Evolutionary conservation across 257 asterid species (phyloP).

Genomic region (Avicennia marina): DNA sequence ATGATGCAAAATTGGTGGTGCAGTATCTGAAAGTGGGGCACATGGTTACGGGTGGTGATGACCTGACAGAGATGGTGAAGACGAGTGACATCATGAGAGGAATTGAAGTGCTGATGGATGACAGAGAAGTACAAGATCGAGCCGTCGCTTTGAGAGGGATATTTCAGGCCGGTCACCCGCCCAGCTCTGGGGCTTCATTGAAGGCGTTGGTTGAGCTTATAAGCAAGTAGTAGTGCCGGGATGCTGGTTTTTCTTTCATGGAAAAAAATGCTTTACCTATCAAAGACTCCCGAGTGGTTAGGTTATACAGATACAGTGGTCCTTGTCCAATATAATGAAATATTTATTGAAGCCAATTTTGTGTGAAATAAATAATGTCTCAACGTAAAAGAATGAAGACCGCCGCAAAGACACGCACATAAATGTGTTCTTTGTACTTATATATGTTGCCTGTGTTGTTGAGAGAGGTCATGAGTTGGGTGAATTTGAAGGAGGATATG

Average conservation of each 20-base stretch:
- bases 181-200: slow-evolving; percentile 48
- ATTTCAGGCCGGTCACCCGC: slow-evolving; percentile 47
- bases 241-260: neutral
- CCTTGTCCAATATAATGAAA: neutral
- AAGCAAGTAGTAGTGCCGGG: slow-evolving; percentile 20
- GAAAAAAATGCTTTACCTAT: too few species aligned
- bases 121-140: slow-evolving; percentile 36
- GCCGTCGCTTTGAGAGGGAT: slow-evolving; percentile 27
- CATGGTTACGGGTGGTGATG: slow-evolving; percentile 26
- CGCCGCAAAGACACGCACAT: neutral
- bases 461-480: neutral
- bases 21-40: slow-evolving; percentile 42
- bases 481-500: slow-evolving; percentile 29
- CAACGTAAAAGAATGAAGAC: neutral
- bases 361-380: too few species aligned
- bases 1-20: slow-evolving; percentile 45
- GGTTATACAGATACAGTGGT: neutral
- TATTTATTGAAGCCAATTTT: too few species aligned
- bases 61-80: slow-evolving; percentile 38
- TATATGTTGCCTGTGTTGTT: neutral
- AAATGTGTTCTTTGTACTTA: neutral
- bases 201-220: slow-evolving; percentile 31
- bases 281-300: too few species aligned
- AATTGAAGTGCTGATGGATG: slow-evolving; percentile 44
- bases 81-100: slow-evolving; percentile 43